phyloP scores from a whole-genome alignment of 257 asterid genomes.

The Scutellaria barbata region DNA sequence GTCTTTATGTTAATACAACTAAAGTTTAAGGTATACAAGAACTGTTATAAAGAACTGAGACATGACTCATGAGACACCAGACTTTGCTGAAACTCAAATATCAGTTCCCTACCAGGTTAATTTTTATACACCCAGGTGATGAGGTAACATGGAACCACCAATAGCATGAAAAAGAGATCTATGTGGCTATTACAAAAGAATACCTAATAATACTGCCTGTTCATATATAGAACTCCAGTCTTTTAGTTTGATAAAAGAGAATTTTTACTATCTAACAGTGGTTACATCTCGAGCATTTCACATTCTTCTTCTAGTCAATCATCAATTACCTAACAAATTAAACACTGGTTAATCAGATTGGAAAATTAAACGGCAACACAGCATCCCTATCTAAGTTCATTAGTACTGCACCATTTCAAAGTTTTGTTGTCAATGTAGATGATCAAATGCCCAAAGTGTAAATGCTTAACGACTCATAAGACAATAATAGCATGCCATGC shows the following conservation, averaged over 20 bases:
- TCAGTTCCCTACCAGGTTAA: background rate
- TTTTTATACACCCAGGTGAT: background rate
- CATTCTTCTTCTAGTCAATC: background rate
- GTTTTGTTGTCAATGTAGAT: background rate
- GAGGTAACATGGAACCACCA: background rate
- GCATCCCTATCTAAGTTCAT: background rate
- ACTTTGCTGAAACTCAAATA: conserved; percentile 10
- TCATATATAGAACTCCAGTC: background rate
- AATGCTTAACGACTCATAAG: background rate
- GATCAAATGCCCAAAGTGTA: background rate
- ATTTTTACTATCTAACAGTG: background rate
- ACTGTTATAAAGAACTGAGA: background rate
- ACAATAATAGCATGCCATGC: background rate
- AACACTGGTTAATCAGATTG: background rate
- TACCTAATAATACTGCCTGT: background rate
- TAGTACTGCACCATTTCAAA: background rate
- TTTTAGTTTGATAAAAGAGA: background rate
- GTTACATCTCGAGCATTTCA: background rate
- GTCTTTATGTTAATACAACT: conserved; percentile 8
- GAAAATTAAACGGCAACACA: background rate
- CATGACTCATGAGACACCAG: background rate
- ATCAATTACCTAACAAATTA: background rate
- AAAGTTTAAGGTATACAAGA: conserved; percentile 1
- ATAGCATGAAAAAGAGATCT: background rate
- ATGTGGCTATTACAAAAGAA: background rate